These are phyloP conservation scores for Wickerhamiella musiphila DNA, from an alignment of 805 yeast genomes.

Conservation along the genomic window DNA sequence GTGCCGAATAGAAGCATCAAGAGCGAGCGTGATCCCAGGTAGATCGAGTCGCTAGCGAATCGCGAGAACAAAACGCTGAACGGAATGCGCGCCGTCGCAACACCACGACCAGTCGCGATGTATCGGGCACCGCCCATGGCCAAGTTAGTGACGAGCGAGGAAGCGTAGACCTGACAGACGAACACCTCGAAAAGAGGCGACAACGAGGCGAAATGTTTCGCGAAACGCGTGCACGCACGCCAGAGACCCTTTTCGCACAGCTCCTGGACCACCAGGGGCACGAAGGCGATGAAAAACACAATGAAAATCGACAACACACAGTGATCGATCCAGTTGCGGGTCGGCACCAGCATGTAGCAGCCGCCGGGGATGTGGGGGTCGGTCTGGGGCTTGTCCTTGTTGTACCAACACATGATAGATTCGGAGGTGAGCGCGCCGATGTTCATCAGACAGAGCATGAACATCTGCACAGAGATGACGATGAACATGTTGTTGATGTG, in stretches of 20 bases:
- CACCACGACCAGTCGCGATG: conserved; percentile 85
- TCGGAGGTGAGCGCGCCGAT: conserved; percentile 67
- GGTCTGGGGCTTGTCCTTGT: conserved; percentile 50
- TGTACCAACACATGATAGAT: conserved; percentile 47
- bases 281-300: conserved; percentile 80
- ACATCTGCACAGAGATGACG: conserved; percentile 69
- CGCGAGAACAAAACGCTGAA: conserved; percentile 58
- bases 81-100: conserved; percentile 68
- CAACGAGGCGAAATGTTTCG: conserved; percentile 61
- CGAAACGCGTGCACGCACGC: conserved; percentile 53
- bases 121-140: conserved; percentile 86
- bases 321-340: conserved; percentile 75
- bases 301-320: conserved; percentile 81
- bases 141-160: conserved; percentile 55
- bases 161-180: conserved; percentile 84
- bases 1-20: conserved; percentile 61
- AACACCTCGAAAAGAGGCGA: conserved; percentile 91
- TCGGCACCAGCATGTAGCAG: conserved; percentile 72
- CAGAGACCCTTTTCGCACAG: conserved; percentile 68
- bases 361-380: conserved; percentile 64
- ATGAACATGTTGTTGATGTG: conserved; percentile 83
- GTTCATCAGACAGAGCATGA: conserved; percentile 63
- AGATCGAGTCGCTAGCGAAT: conserved; percentile 61
- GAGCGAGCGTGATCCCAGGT: conserved; percentile 55
- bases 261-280: conserved; percentile 79